Base-by-base conservation (phyloP, 1,139 yeast genomes). In the Scheffersomyces cryptocercus region DNA sequence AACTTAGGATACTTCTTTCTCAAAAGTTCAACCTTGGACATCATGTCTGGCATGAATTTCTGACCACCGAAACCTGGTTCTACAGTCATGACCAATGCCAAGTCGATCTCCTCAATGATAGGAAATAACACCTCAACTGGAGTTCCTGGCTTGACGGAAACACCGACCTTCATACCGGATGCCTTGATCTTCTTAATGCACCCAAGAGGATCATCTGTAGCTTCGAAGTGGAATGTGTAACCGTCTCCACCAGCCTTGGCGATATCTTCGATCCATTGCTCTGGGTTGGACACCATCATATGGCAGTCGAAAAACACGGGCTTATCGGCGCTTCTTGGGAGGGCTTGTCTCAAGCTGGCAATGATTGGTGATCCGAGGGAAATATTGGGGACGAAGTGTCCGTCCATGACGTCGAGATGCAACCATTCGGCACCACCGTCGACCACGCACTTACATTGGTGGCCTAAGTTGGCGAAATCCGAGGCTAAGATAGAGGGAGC, bases 11-110 rank as follows among this genome's bases (percentile, higher is more conserved):
- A 88, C 61, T 77, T 80, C 39, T 66, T 64, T 64, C 99, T 82
- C 56, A 93, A 75, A 31, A 73, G 74, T 56, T 81, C 84, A 37
- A 93, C 98, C 70, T 93, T 93, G 49, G 95, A 88, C 98, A 93
- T 91, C 97, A 91, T 91, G 49, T 84, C 88, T 12, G 82, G 74
- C 97, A 88, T 90, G 74, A 93, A 95, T 65, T 86, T 87, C 68
- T 93, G 99, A 39, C 99, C 99, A 30, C 99, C 99, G 61, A 93
- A 93, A 1, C 99, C 99, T 7, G 99, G 99, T 67, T 93, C 99
- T 36, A 93, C 99, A 3, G 99, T 93, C 99, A 93, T 95, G 41
- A 93, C 85, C 49, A 93, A 76, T 7, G 90, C 93, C 96, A 93
- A 88, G 64, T 95, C 98, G 55, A 93, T 74, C 51, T 82, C 72